Conservation (phyloP, 805 yeast genomes). For the Cyberlindnera bimundalis region DNA sequence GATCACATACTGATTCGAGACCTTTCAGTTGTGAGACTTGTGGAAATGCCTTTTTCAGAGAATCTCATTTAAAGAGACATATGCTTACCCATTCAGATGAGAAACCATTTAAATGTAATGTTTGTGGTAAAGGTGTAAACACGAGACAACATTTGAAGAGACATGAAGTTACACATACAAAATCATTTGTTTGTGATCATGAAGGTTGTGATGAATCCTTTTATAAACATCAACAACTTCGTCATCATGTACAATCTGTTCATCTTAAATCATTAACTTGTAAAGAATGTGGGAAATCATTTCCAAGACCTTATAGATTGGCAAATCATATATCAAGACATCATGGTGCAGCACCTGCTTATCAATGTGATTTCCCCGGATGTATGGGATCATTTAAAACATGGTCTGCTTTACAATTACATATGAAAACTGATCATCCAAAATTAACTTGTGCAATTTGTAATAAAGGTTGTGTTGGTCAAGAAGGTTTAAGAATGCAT, state of each 20-base stretch:
- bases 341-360: conserved; percentile 55
- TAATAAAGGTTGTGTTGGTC: conserved; percentile 70
- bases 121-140: conserved; percentile 80
- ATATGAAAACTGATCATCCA: conserved; percentile 70
- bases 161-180: conserved; percentile 79
- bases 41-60: conserved; percentile 61
- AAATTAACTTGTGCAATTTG: conserved; percentile 62
- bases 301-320: conserved; percentile 61
- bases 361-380: conserved; percentile 60
- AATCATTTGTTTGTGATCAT: conserved; percentile 56
- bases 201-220: conserved; percentile 66
- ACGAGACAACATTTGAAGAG: conserved; percentile 77
- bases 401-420: conserved; percentile 72
- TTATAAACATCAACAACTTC: conserved; percentile 69
- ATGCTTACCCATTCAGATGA: conserved; percentile 56
- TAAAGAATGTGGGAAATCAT: conserved; percentile 58
- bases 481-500: conserved; percentile 66
- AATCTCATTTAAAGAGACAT: conserved; percentile 80
- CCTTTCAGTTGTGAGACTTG: conserved; percentile 74
- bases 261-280: conserved; percentile 60
- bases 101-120: conserved; percentile 69
- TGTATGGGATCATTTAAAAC: conserved; percentile 61
- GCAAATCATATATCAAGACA: conserved; percentile 61
- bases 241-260: conserved; percentile 62
- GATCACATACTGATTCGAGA: conserved; percentile 73